phyloP scores from a whole-genome alignment of 108 stramenopile genomes.

The Nannochloropsis oceanica region DNA sequence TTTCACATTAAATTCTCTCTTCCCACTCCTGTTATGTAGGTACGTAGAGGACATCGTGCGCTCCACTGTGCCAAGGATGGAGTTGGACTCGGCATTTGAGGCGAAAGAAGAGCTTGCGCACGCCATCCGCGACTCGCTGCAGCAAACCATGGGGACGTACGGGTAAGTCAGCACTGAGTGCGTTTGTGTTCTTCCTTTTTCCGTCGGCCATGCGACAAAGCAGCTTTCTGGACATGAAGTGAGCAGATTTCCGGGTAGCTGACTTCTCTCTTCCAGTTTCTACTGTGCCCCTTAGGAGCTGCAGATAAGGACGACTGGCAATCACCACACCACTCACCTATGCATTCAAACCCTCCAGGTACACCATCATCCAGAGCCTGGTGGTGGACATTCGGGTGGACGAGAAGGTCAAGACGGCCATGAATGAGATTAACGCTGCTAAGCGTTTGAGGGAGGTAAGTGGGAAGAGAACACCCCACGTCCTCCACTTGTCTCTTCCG shows the following conservation, averaged over 20 bases:
- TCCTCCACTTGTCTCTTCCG: no score
- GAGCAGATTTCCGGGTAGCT: no score
- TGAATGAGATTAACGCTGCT: conserved; percentile 97
- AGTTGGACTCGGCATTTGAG: conserved; percentile 88
- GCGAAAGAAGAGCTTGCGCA: conserved; percentile 20
- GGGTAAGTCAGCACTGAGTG: conserved; percentile 57
- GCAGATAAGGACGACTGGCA: no score
- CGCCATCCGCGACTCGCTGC: not conserved
- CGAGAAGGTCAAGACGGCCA: conserved; percentile 70
- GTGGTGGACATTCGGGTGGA: conserved; percentile 90
- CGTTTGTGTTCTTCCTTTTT: no score
- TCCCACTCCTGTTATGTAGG: not conserved
- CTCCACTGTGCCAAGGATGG: conserved; percentile 56
- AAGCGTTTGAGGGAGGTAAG: conserved; percentile 66
- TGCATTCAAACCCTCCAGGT: conserved; percentile 27
- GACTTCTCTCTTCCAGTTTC: no score
- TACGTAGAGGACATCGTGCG: not conserved
- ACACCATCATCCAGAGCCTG: conserved; percentile 63
- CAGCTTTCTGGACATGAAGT: no score
- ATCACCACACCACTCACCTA: no score
- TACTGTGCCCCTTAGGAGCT: no score
- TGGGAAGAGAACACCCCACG: no score
- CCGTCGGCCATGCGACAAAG: no score
- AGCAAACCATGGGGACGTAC: not conserved
- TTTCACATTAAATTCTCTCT: not conserved